Evolutionary conservation across 129 eudicot species (phyloP), one percentile per base, ranked within the genome.

Genomic region (Chrysanthemum lavandulifolium): DNA sequence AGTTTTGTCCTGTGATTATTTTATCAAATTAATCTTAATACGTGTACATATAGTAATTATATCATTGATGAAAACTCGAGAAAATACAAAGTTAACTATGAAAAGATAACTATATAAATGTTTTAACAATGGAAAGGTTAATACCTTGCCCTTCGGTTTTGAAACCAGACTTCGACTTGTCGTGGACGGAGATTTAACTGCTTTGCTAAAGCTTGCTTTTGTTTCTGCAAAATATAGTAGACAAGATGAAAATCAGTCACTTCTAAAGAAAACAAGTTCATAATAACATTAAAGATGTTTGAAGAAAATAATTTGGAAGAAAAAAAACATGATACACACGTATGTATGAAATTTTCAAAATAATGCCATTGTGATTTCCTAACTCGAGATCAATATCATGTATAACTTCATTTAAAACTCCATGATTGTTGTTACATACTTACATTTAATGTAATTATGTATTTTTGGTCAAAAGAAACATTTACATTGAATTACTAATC

Each of bases 131-230:
- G 47, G 10, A 6, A 40, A 40, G 10, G 1, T 23, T 5, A 11
- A 13, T 84, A 92, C 98, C 98, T 90, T 7, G 98, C 98, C 69
- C 98, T 81, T 80, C 98, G 69, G 74, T 94, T 94, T 48, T 94
- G 98, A 82, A 94, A 94, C 98, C 98, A 94, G 10, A 94, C 98
- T 88, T 94, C 98, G 0, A 94, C 98, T 84, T 94, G 97, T 59
- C 97, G 93, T 31, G 98, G 96, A 11, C 97, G 96, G 47, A 94
- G 97, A 84, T 83, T 90, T 52, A 94, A 72, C 70, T 94, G 97
- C 75, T 88, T 94, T n/a, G 98, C 96, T 40, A 94, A 83, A 13
- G 89, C 96, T 71, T 76, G 85, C 80, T 94, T 94, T 74, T 94
- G 98, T 76, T 86, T 94, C 98, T 94, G 86, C 85, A 67, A 36